Base-by-base conservation (phyloP, 768 basidiomycete genomes). In the Lactarius sanguifluus region DNA sequence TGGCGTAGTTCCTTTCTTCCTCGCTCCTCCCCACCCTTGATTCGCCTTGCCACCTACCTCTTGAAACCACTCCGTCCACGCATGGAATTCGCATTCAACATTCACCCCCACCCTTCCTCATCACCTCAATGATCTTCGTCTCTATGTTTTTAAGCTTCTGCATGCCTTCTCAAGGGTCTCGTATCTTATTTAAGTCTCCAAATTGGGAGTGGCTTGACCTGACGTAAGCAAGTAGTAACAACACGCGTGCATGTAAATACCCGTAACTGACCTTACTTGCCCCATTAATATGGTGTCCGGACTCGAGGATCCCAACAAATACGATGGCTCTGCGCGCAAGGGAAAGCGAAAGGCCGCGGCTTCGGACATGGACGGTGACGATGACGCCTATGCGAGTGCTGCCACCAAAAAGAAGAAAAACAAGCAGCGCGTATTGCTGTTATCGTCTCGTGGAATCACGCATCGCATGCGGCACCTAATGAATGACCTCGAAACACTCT, bases 381-480 rank as follows among this genome's bases (percentile, higher is more conserved):
- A 1, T 20, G 79, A 82, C 28, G 13, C 50, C 13, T 15, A 78
- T 74, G 30, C 67, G 5, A 75, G 74, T 40, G 72, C 74, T 41
- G 73, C 71, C 8, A 74, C 79, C 18, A 86, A 84, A 74, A 82
- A 79, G 76, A 87, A 86, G 78, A 87, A 86, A 76, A 96, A 98
- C 81, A 97, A 94, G 83, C 96, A 99, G 81, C 86, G 96, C 69
- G 96, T 98, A 7, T 80, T 99, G 61, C 76, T 98, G 72, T 85
- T 98, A 59, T 94, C 91, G 50, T 98, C 96, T 59, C 83, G 97
- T 64, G 97, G 97, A 61, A 85, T 98, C 63, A 98, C 94, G 23
- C 91, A 96, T 77, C 86, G 97, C 32, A 98, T 98, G 95, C 81
- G 97, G 69, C 97, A 99, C 77, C 81, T 99, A 65, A 95, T 98